These are phyloP conservation scores for Epichloe gansuensis DNA, from an alignment of 2,329 filamentous ascomycete genomes.

Conservation along the genomic window DNA sequence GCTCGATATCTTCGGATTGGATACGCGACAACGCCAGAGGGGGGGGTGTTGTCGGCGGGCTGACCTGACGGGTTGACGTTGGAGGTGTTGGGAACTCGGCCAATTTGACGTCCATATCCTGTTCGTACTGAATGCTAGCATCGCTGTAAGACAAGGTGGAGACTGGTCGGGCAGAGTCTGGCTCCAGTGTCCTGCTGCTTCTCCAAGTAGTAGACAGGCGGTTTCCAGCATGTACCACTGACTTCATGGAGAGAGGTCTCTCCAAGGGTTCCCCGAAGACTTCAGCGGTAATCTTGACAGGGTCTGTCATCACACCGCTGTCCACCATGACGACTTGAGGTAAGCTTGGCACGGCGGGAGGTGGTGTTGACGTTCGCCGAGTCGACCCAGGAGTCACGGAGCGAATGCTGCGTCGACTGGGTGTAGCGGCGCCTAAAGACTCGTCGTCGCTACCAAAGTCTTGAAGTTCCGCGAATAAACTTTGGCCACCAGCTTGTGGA, in stretches of 20 bases:
- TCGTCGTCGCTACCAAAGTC: conserved; percentile 67
- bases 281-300: conserved; percentile 27
- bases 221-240: conserved; percentile 21
- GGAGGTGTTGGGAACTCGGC: conserved; percentile 43
- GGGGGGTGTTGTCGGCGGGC: conserved; percentile 20
- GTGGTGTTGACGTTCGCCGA: conserved; percentile 30
- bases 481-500: conserved; percentile 50
- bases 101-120: conserved; percentile 37
- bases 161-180: conserved; percentile 25
- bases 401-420: conserved; percentile 35
- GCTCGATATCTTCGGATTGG: conserved; percentile 31
- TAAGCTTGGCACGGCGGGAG: conserved; percentile 35
- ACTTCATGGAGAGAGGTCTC: conserved; percentile 30
- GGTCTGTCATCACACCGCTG: conserved; percentile 47
- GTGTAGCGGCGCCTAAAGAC: conserved; percentile 47
- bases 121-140: conserved; percentile 37
- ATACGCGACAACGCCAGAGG: conserved; percentile 31
- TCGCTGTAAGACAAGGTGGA: conserved; percentile 40
- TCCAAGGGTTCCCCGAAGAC: conserved; percentile 4
- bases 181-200: conserved; percentile 13
- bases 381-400: conserved; percentile 36
- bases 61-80: conserved; percentile 21
- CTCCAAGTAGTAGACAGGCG: conserved; percentile 15
- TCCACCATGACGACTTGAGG: conserved; percentile 46
- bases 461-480: conserved; percentile 80